Conservation (phyloP, 176 grass and related monocot genomes). For the Oropetium thomaeum region DNA sequence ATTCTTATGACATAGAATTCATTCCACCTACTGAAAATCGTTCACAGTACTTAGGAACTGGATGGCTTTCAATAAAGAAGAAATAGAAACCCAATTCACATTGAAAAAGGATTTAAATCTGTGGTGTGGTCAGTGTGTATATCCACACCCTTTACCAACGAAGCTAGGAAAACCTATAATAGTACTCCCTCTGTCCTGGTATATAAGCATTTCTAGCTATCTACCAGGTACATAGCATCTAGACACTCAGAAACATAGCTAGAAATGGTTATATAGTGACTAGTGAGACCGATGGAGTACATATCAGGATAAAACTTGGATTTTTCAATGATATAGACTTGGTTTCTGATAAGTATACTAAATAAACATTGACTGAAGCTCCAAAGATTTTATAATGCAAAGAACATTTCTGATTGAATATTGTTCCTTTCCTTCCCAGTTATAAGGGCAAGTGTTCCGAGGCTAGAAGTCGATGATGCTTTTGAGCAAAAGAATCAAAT, state of each 20-base stretch:
- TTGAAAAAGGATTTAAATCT: not conserved
- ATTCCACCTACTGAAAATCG: not conserved
- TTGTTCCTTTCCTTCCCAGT: slow-evolving; percentile 21
- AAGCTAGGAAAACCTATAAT: not conserved
- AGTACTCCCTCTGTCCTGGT: no score
- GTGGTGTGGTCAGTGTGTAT: not conserved
- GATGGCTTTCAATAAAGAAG: not conserved
- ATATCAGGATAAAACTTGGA: not conserved
- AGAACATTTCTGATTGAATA: not conserved
- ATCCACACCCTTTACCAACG: not conserved
- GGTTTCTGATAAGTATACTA: slow-evolving; percentile 8
- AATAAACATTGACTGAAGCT: not conserved
- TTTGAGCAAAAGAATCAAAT: slow-evolving; percentile 54
- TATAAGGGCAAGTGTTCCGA: slow-evolving; percentile 41
- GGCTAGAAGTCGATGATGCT: slow-evolving; percentile 41
- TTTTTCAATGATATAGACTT: slow-evolving; percentile 2
- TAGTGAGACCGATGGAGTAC: no score
- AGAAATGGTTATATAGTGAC: no score
- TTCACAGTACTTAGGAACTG: not conserved
- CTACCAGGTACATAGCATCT: no score
- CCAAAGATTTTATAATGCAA: not conserved
- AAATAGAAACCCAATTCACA: not conserved
- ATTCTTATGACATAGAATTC: not conserved
- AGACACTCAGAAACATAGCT: no score
- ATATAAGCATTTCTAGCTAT: no score